Conservation (phyloP, 805 yeast genomes). For the Wickerhamomyces queroliae region DNA sequence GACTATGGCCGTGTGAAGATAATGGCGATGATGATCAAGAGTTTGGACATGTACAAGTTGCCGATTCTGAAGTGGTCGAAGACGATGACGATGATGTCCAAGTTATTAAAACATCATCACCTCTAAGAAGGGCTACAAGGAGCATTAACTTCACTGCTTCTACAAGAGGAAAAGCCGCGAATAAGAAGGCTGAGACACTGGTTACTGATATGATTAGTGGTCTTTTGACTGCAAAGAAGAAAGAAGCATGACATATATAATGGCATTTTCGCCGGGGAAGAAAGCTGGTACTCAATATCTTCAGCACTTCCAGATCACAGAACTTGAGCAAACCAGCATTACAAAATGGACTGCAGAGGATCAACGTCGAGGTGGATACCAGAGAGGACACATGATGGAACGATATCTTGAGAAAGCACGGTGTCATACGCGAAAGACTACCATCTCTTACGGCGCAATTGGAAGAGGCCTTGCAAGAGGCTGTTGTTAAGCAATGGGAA, state of each 20-base stretch:
- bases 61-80: too few species aligned
- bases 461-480: conserved; percentile 85
- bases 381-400: conserved; percentile 99
- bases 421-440: conserved; percentile 87
- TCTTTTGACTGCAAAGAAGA: conserved; percentile 1
- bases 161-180: not conserved
- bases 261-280: too few species aligned
- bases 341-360: too few species aligned
- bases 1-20: too few species aligned
- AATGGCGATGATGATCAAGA: too few species aligned
- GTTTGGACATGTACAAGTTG: too few species aligned
- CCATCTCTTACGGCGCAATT: conserved; percentile 83
- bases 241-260: too few species aligned
- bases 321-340: too few species aligned
- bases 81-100: not conserved
- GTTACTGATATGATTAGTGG: conserved; percentile 1
- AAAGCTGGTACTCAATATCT: too few species aligned
- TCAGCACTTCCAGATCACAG: too few species aligned
- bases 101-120: not conserved
- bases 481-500: conserved; percentile 71
- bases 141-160: not conserved
- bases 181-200: not conserved
- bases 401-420: conserved; percentile 84
- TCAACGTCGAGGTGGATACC: conserved; percentile 87
- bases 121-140: not conserved